Percentiles rank a stretch among this genome's conserved stretches.
These are phyloP conservation scores for Cytospora paraplurivora DNA, from an alignment of 2,329 filamentous ascomycete genomes.

Conservation along the genomic window DNA sequence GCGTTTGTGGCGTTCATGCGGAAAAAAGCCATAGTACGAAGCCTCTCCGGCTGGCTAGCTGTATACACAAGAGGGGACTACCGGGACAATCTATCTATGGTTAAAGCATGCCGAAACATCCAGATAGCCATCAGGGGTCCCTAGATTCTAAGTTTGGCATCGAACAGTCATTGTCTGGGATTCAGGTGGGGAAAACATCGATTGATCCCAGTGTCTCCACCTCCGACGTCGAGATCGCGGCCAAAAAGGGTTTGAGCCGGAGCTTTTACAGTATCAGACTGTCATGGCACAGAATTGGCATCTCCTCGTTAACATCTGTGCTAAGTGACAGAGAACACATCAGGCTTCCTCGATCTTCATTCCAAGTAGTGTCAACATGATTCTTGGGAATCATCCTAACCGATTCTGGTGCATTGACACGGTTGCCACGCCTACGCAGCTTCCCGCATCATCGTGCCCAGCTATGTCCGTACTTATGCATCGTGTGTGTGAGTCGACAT, in stretches of 20 bases:
- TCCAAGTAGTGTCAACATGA: not conserved
- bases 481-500: conserved; percentile 3
- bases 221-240: conserved; percentile 11
- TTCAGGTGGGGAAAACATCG: not conserved
- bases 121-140: conserved; percentile 3
- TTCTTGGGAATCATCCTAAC: conserved; percentile 8
- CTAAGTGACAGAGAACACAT: not conserved
- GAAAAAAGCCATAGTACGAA: not conserved
- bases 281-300: not conserved
- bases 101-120: not conserved
- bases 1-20: not conserved
- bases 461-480: not conserved
- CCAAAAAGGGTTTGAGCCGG: conserved; percentile 6
- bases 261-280: not conserved
- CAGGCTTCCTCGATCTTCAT: not conserved
- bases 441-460: not conserved
- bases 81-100: not conserved
- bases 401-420: not conserved
- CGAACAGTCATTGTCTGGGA: conserved; percentile 10
- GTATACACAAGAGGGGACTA: not conserved
- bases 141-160: conserved; percentile 27
- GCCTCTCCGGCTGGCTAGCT: conserved; percentile 1
- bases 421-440: not conserved
- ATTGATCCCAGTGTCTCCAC: not conserved
- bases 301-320: not conserved